Evolutionary conservation across 768 basidiomycete genomes (phyloP), one percentile per base, ranked within the genome.

Genomic region (Infundibulicybe gibba): DNA sequence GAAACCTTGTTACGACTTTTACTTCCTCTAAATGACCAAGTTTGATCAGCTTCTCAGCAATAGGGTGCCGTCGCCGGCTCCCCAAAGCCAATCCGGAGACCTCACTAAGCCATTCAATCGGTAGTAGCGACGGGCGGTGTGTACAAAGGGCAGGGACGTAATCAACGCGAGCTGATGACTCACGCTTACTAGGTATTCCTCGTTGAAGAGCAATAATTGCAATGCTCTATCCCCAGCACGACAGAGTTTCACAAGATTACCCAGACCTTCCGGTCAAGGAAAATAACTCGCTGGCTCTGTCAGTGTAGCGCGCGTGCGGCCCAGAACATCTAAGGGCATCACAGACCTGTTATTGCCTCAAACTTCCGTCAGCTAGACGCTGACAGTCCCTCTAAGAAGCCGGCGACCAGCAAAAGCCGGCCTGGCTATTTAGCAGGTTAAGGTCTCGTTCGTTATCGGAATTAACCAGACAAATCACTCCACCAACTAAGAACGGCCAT

Each of bases 391-490:
- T 86, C 82, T 86, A 86, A 87, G 83, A 88, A 86, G 83, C 76
- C 79, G 58, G 70, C 74, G 76, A 77, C 81, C 81, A 82, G 77
- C 83, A 54, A 75, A 79, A 80, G 81, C 75, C 78, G 67, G 76
- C 78, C 80, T 74, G 83, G 76, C 85, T 88, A 89, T 87, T 53
- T 53, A 53, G 52, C 52, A 53, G 52, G 52, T 53, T 53, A 53
- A 52, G 47, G 87, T 89, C 85, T 89, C 85, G 79, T 87, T 89
- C 81, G 80, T 87, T 87, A 88, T 89, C 85, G 80, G 84, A 88
- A 88, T 90, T 88, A 89, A 88, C 86, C 87, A 89, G 88, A 90
- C 87, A 89, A 89, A 88, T 89, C 87, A 87, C 86, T 89, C 85
- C 85, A 72, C 81, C 78, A 86, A 86, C 83, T 85, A 86, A 85